Evolutionary conservation across 2,329 filamentous ascomycete genomes (phyloP), one percentile per base, ranked within the genome.

Genomic region (Stachybotrys chlorohalonatus): DNA sequence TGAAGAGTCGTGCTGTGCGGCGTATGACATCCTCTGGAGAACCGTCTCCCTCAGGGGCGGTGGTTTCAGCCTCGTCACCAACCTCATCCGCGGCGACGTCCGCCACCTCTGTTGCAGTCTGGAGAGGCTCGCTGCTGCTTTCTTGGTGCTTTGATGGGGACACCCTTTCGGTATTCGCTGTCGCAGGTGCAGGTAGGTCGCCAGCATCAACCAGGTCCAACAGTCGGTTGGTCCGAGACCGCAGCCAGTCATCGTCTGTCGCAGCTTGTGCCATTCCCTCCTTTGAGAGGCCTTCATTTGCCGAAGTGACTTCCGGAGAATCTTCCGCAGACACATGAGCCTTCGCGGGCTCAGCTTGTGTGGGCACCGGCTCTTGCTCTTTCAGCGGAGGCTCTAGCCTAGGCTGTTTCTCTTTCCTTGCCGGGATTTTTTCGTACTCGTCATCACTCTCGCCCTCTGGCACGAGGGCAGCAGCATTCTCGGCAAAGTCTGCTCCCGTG

Each of bases 201-300:
- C 86, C 86, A 48, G 90, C 87, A 63, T 95, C 90, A 53, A 92
- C 78, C 31, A 97, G 76, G 68, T 93, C 94, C 52, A 96, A 78
- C 51, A 95, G 75, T 63, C 93, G 83, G 71, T 86, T 96, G 13
- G 92, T 97, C 62, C 89, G 84, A 58, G 89, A 93, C 55, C 93
- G 85, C 62, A 96, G 77, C 94, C 94, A 99, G 70, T 97, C 92
- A 57, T 86, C 84, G 71, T 96, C 91, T 24, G 87, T 86, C 3
- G 85, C 77, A 52, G 75, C 74, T 61, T 66, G 54, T 61, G 63
- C 55, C 57, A 62, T 60, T 48, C 64, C 58, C 52, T 65, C 9
- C 7, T n/a, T 47, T 24, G 15, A 2, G 46, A n/a, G 7, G n/a
- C n/a, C 46, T 16, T 8, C 46, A n/a, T 47, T 42, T 42, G 3